phyloP scores from a whole-genome alignment of 768 basidiomycete species.

The Lactarius akahatsu region DNA sequence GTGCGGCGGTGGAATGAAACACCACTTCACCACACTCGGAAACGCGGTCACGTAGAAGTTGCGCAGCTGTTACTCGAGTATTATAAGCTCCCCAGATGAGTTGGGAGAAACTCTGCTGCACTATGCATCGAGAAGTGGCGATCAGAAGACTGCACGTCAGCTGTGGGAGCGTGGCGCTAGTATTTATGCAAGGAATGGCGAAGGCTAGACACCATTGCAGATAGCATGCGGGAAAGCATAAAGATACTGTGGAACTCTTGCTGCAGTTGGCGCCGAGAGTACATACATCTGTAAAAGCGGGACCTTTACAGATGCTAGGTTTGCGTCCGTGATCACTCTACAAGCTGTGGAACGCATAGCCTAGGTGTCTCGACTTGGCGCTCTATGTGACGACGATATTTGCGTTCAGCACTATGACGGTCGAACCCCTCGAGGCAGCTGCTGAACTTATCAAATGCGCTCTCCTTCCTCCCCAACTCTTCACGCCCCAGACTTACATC shows the following conservation, averaged over 20 bases:
- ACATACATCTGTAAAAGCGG: no score
- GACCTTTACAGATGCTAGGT: no score
- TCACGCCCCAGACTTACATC: slow-evolving; percentile 57
- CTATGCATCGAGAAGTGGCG: neutral
- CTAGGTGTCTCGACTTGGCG: no score
- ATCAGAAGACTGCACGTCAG: neutral
- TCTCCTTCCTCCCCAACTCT: slow-evolving; percentile 18
- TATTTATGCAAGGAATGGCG: neutral
- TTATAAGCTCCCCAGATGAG: neutral
- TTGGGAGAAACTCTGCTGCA: neutral
- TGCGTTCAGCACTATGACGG: no score
- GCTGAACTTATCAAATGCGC: slow-evolving; percentile 27
- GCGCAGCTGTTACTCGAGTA: neutral
- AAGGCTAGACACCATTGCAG: neutral
- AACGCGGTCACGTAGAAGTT: neutral
- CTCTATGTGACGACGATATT: no score
- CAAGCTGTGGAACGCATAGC: neutral
- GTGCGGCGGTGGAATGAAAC: no score
- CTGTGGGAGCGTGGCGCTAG: neutral
- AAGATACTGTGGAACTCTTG: neutral
- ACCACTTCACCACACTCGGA: no score
- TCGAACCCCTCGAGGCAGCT: slow-evolving; percentile 11
- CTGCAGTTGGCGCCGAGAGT: neutral
- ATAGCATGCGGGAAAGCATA: no score
- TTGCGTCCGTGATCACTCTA: neutral